Conservation (phyloP, 2,329 filamentous ascomycete species). For the Sclerotinia subarctica region DNA sequence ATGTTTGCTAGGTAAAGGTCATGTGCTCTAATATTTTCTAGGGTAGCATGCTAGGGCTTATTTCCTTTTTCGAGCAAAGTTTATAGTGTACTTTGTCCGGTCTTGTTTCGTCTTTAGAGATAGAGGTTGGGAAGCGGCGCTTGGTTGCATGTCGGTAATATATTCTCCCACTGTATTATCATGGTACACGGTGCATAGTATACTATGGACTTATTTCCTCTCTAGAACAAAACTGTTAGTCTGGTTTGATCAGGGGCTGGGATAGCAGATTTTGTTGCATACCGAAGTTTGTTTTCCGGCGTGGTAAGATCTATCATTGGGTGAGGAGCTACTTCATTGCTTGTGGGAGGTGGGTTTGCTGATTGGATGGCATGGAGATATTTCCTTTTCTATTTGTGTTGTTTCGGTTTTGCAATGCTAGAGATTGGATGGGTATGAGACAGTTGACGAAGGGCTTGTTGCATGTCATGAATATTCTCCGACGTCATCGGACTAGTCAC, state of each 20-base stretch:
- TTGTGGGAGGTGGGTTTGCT: not conserved
- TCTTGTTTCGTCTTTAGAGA: too few relatives aligned
- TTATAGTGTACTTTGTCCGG: too few relatives aligned
- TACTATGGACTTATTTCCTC: not conserved
- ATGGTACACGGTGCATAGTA: too few relatives aligned
- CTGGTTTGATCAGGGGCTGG: not conserved
- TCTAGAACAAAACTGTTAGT: not conserved
- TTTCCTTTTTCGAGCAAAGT: too few relatives aligned
- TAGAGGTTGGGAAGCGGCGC: too few relatives aligned
- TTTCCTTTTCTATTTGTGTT: not conserved
- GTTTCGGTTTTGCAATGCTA: not conserved
- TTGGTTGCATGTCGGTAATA: not conserved
- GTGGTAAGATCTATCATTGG: not conserved
- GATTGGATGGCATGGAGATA: not conserved
- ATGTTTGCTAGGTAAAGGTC: not conserved
- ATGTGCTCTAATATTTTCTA: not conserved
- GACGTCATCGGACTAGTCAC: not conserved
- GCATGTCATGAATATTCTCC: not conserved
- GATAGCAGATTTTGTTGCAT: not conserved
- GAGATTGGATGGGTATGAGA: not conserved
- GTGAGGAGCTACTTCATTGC: not conserved
- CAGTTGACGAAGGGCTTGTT: not conserved
- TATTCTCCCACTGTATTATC: not conserved
- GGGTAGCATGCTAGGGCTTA: not conserved
- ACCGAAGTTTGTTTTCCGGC: not conserved